These are phyloP conservation scores for Diaporthe ampelina DNA, from an alignment of 2,329 filamentous ascomycete species.

Conservation along the genomic window DNA sequence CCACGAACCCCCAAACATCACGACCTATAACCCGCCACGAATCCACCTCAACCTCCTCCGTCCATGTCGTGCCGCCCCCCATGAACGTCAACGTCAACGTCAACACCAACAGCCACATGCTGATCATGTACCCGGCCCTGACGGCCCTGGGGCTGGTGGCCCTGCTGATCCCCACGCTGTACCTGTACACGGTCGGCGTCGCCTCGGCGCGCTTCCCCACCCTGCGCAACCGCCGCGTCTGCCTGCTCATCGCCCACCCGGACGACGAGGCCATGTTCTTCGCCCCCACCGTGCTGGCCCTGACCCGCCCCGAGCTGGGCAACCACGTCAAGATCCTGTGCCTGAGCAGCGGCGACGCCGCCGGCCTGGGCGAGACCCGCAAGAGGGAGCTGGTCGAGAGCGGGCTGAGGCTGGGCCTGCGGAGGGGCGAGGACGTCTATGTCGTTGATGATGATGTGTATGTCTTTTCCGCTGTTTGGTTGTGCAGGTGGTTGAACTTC, in stretches of 20 bases:
- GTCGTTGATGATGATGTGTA: slow-evolving; percentile 82
- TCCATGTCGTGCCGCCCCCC: slow-evolving; percentile 28
- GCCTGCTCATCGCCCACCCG: slow-evolving; percentile 94
- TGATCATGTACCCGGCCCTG: slow-evolving; percentile 45
- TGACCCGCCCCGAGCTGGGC: slow-evolving; percentile 82
- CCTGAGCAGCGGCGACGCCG: slow-evolving; percentile 89
- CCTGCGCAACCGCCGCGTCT: slow-evolving; percentile 86
- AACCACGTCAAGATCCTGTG: slow-evolving; percentile 97
- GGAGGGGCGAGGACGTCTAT: slow-evolving; percentile 82
- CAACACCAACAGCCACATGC: slow-evolving; percentile 6
- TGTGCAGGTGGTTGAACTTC: no score
- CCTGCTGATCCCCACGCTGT: slow-evolving; percentile 62
- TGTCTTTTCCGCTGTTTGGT: no score
- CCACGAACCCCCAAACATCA: neutral
- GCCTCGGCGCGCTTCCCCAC: slow-evolving; percentile 70
- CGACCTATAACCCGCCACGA: neutral
- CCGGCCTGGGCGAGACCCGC: slow-evolving; percentile 86
- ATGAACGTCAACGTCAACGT: neutral
- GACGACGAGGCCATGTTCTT: slow-evolving; percentile 99
- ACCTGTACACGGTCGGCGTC: slow-evolving; percentile 65
- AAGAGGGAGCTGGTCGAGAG: slow-evolving; percentile 88
- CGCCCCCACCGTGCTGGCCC: slow-evolving; percentile 86
- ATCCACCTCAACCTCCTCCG: neutral
- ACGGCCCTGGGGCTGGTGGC: slow-evolving; percentile 52
- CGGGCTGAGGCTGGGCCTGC: slow-evolving; percentile 81